These are phyloP conservation scores for Verticillium zaregamsianum DNA, from an alignment of 2,329 filamentous ascomycete species.

Conservation along the genomic window DNA sequence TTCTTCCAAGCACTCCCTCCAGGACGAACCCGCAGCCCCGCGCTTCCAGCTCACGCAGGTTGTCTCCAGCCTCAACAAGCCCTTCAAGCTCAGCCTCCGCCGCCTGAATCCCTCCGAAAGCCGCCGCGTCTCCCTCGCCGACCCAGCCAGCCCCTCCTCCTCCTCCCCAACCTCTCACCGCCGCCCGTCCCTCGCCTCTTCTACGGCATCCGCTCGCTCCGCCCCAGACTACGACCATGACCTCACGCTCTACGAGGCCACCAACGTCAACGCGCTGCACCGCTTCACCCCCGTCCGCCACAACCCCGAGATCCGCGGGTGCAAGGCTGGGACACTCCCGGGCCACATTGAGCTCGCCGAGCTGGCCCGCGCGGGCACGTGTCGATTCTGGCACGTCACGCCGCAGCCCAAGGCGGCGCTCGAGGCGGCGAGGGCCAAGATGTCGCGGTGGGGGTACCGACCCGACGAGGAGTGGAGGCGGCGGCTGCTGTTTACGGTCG, in stretches of 20 bases:
- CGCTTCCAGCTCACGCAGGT: slow-evolving; percentile 2
- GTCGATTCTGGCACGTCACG: slow-evolving; percentile 14
- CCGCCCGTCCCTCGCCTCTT: background rate
- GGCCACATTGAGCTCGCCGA: slow-evolving; percentile 5
- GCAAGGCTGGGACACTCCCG: slow-evolving; percentile 1
- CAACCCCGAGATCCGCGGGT: slow-evolving; percentile 5
- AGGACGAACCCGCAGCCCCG: background rate
- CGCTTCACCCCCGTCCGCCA: background rate
- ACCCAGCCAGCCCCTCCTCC: background rate
- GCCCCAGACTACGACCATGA: slow-evolving; percentile 3
- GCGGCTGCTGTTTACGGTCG: slow-evolving; percentile 1
- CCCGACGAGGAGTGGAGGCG: slow-evolving; percentile 4
- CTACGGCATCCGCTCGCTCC: background rate
- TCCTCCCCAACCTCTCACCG: background rate
- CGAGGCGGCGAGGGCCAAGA: slow-evolving; percentile 1
- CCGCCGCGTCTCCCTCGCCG: background rate
- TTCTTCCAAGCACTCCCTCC: background rate
- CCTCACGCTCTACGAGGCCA: slow-evolving; percentile 4
- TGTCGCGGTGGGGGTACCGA: slow-evolving; percentile 3
- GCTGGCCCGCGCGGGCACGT: slow-evolving; percentile 1
- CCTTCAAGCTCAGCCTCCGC: slow-evolving; percentile 4
- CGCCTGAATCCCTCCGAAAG: slow-evolving; percentile 2
- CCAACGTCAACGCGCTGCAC: slow-evolving; percentile 1
- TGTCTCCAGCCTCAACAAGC: background rate
- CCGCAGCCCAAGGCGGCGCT: slow-evolving; percentile 1